Evolutionary conservation across 2,329 filamentous ascomycete species (phyloP).

Genomic region (Drechmeria coniospora): DNA sequence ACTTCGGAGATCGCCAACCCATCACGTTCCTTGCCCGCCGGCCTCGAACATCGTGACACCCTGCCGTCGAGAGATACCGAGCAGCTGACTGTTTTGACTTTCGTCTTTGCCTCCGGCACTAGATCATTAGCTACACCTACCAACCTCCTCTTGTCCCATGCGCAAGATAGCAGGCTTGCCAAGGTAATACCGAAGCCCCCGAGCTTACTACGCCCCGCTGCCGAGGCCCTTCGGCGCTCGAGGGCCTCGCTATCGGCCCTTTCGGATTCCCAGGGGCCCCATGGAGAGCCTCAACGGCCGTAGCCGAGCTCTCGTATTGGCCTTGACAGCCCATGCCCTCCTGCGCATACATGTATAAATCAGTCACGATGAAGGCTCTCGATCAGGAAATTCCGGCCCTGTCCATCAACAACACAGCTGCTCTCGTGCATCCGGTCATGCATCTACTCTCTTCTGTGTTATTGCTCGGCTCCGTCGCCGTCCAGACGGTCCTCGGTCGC

Average conservation of each 20-base stretch:
- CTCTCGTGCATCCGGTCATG: slow-evolving; percentile 27
- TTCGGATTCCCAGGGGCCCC: neutral
- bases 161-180: no score
- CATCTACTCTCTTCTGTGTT: slow-evolving; percentile 33
- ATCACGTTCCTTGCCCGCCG: no score
- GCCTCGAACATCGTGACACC: no score
- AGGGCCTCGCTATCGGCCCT: slow-evolving; percentile 1
- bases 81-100: no score
- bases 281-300: neutral
- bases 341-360: neutral
- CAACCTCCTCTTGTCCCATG: no score
- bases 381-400: slow-evolving; percentile 11
- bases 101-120: no score
- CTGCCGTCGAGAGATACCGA: no score
- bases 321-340: neutral
- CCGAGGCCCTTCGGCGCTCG: no score
- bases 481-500: slow-evolving; percentile 34
- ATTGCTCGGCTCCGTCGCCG: slow-evolving; percentile 33
- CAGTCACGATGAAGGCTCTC: slow-evolving; percentile 11
- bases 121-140: no score
- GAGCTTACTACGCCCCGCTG: neutral
- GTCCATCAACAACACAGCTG: slow-evolving; percentile 14
- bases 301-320: neutral
- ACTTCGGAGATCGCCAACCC: no score
- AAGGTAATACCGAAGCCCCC: no score